Evolutionary conservation across 2,329 filamentous ascomycete genomes (phyloP), one percentile per base, ranked within the genome.

Genomic region (Colletotrichum liaoningense): DNA sequence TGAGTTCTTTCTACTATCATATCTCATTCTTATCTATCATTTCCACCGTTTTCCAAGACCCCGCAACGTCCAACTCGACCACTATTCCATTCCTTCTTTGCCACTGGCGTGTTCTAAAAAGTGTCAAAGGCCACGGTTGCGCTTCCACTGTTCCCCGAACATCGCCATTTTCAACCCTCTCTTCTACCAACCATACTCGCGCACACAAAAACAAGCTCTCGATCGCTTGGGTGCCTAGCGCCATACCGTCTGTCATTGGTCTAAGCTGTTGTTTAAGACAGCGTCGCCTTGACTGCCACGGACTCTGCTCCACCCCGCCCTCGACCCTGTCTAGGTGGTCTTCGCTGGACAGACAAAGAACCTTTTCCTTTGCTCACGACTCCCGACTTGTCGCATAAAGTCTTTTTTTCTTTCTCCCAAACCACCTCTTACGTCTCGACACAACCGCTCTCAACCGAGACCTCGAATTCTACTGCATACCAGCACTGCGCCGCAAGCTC

Each of bases 101-200:
- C 72, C 72, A 74, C 72, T 35, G 33, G 38, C 42, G 26, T 63
- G 28, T 72, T 49, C 35, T 63, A 26, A 63, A 70, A 70, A 58
- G 60, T 66, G 26, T 33, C 72, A 74, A 72, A 74, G 72, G 72
- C 72, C 72, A 74, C 72, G 72, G 72, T 74, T 74, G 72, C 72
- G 68, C 63, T 74, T 74, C 57, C 69, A 67, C 52, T 59, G 46
- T 38, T 24, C 62, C 71, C n/a, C 22, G 46, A 62, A 54, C 62
- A 62, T 71, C 49, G 28, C 57, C 26, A 19, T 62, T 57, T 11
- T 33, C 26, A 55, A 22, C 55, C 24, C 63, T 46, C 38, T 16
- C 42, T 67, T 52, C 49, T 33, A 52, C 57, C 42, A 57, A 3
- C 22, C 46, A 56, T 19, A 49, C 28, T 16, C 55, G 63, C 30